These are phyloP conservation scores for Yamagishiella unicocca DNA, from an alignment of 139 green algal species.

Conservation along the genomic window DNA sequence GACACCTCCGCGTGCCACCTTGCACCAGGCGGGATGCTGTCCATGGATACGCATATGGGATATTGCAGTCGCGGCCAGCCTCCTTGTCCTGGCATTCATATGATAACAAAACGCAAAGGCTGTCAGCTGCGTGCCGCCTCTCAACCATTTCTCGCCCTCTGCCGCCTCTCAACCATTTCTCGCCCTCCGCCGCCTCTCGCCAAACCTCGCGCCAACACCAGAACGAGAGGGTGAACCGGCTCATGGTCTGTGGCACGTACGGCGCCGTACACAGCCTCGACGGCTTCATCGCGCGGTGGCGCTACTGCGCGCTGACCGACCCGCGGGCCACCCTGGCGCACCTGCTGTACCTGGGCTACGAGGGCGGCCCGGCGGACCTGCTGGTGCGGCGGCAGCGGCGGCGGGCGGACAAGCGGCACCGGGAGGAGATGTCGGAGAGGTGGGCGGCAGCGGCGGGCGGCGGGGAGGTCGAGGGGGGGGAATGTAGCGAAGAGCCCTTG, in stretches of 20 bases:
- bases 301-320: constrained; percentile 56
- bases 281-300: constrained; percentile 66
- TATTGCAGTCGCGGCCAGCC: too few relatives aligned
- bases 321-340: constrained; percentile 71
- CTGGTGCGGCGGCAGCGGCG: constrained; percentile 59
- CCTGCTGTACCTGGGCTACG: constrained; percentile 84
- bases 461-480: too few relatives aligned
- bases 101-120: too few relatives aligned
- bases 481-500: too few relatives aligned
- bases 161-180: constrained; percentile 71
- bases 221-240: constrained; percentile 35
- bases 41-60: too few relatives aligned
- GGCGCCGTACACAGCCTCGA: constrained; percentile 56
- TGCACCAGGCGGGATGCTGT: too few relatives aligned
- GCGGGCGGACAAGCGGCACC: constrained; percentile 62
- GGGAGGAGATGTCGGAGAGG: constrained; percentile 61
- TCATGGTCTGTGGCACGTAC: constrained; percentile 51
- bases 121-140: too few relatives aligned
- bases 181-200: constrained; percentile 51
- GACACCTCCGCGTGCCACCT: too few relatives aligned
- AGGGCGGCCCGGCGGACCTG: constrained; percentile 54
- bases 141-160: too few relatives aligned
- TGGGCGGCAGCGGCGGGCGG: background rate
- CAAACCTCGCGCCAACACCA: background rate
- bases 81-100: too few relatives aligned